phyloP scores from a whole-genome alignment of 1,284 basidiomycete genomes.

The Puccinia polysora region DNA sequence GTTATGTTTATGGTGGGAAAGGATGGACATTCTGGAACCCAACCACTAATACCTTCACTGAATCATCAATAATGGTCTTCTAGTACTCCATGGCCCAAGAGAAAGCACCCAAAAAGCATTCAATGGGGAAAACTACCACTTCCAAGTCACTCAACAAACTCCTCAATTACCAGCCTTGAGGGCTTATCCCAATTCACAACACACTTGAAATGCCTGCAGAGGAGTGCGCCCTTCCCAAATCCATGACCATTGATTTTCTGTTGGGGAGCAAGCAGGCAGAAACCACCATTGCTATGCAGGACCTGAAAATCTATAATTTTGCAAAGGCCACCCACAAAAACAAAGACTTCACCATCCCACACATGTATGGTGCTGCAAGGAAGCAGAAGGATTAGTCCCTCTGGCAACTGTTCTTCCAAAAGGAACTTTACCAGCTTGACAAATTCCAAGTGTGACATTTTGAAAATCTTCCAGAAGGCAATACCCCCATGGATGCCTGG shows the following conservation, averaged over 20 bases:
- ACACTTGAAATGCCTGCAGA: no score
- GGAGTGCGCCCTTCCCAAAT: no score
- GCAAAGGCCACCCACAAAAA: no score
- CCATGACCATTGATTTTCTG: no score
- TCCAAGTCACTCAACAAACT: not conserved
- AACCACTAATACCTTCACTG: constrained; percentile 1
- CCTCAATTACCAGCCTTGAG: not conserved
- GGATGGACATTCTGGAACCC: constrained; percentile 24
- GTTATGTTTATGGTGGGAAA: constrained; percentile 13
- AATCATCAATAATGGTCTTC: not conserved
- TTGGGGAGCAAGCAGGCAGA: no score
- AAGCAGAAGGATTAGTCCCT: not conserved
- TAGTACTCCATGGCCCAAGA: not conserved
- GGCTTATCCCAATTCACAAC: not conserved
- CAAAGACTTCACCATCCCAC: not conserved
- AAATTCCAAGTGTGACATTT: constrained; percentile 2
- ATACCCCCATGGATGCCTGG: not conserved
- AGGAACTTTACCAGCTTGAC: not conserved
- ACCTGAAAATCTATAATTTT: no score
- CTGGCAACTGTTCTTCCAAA: not conserved
- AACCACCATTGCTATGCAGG: no score
- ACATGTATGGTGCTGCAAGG: not conserved
- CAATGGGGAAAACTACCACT: not conserved
- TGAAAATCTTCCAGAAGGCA: not conserved
- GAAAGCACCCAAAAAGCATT: not conserved